Base-by-base conservation (phyloP, 345 rosid genomes). In the Cardamine occulta region DNA sequence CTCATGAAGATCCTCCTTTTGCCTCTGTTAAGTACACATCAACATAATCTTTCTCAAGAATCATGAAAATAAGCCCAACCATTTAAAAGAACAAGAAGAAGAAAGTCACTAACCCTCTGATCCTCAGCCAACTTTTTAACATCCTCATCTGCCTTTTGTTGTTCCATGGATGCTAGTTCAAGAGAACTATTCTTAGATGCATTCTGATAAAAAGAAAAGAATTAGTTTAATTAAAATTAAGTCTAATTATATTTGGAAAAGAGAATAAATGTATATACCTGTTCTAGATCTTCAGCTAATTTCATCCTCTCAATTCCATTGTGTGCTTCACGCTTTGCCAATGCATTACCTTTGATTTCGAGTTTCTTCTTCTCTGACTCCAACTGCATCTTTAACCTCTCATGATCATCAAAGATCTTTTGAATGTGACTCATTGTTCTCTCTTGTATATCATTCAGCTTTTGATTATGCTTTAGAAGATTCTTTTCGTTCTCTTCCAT, bases 111-210 rank as follows among this genome's bases (percentile, higher is more conserved):
- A 44, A 92, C 99, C 96, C 83, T 81, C 55, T 95, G 99, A 74
- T 84, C 88, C 75, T 91, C 94, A 7, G 97, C 98, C 70, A 95
- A 81, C 68, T 90, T 93, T 74, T 85, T 64, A 29, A 95, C 97
- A 56, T 84, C 81, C 51, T 82, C 97, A 65, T 96, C 98, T 32
- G 89, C 94, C 80, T 77, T 88, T 64, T 88, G 87, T 80, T 96
- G 94, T 84, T 89, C 98, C 79, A 88, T 21, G 68, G 89, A 31
- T 62, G 99, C 98, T 87, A 86, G 80, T 65, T 89, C 83, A 67
- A 96, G 84, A 2, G 89, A 85, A 82, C 84, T 87, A 66, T 93
- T 96, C 86, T 79, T 87, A 54, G 58, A 73, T n/a, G 86, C 85
- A 82, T 88, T 87, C 99, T 94, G 86, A 58, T 45, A 34, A 40